Conservation (phyloP, 768 basidiomycete genomes). For the Amanita rubescens region DNA sequence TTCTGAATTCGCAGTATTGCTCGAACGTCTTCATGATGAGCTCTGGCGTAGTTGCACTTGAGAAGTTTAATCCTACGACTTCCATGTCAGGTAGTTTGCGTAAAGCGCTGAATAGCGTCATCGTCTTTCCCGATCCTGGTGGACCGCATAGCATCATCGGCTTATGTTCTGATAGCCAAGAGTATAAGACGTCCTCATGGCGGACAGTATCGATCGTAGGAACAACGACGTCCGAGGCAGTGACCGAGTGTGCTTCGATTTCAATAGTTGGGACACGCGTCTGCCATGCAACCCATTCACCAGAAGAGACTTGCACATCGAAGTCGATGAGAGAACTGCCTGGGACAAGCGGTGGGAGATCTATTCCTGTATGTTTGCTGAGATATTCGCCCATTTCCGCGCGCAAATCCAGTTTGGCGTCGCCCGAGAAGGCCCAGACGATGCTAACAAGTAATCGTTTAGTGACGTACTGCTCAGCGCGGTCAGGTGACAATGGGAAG, state of each 20-base stretch:
- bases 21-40: conserved; percentile 99
- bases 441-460: conserved; percentile 87
- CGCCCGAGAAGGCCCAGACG: conserved; percentile 98
- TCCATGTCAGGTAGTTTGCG: conserved; percentile 98
- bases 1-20: conserved; percentile 98
- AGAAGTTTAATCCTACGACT: conserved; percentile 98
- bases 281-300: conserved; percentile 92
- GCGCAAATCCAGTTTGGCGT: conserved; percentile 85
- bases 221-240: conserved; percentile 93
- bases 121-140: conserved; percentile 99
- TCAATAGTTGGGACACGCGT: conserved; percentile 90
- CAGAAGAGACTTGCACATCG: conserved; percentile 81
- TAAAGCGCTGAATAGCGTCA: conserved; percentile 97
- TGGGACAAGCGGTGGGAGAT: conserved; percentile 67
- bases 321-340: conserved; percentile 90
- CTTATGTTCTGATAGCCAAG: conserved; percentile 98
- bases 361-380: conserved; percentile 78
- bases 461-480: conserved; percentile 84
- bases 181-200: conserved; percentile 97
- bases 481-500: conserved; percentile 82
- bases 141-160: conserved; percentile 97
- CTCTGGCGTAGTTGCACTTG: conserved; percentile 96
- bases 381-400: conserved; percentile 87
- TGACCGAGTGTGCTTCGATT: conserved; percentile 94
- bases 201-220: conserved; percentile 98